These are phyloP conservation scores for Poteriospumella lacustris DNA, from an alignment of 108 stramenopile genomes.

Conservation along the genomic window DNA sequence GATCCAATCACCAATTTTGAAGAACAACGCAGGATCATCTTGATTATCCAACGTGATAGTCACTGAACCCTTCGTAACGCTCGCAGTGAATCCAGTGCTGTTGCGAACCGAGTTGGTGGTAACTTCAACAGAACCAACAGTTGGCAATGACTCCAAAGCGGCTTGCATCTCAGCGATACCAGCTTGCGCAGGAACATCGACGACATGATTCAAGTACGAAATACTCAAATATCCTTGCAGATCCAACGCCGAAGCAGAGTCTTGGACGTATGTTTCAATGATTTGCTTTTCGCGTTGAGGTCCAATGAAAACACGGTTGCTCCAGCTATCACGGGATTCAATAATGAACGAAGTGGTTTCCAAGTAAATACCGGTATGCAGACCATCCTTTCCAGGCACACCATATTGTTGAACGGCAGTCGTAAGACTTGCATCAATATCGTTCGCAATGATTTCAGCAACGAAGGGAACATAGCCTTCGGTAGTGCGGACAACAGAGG, in stretches of 20 bases:
- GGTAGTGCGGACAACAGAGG: neutral
- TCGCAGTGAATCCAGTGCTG: slow-evolving; percentile 37
- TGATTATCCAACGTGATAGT: slow-evolving; percentile 34
- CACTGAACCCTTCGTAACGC: slow-evolving; percentile 49
- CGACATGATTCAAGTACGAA: slow-evolving; percentile 43
- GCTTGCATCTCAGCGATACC: slow-evolving; percentile 34
- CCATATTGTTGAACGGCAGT: slow-evolving; percentile 52
- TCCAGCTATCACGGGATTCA: slow-evolving; percentile 56
- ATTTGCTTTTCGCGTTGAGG: slow-evolving; percentile 63
- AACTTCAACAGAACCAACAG: slow-evolving; percentile 39
- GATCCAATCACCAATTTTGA: slow-evolving; percentile 64
- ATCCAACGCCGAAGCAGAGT: neutral
- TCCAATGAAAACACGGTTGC: slow-evolving; percentile 52
- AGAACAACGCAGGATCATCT: slow-evolving; percentile 32
- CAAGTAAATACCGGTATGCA: slow-evolving; percentile 52
- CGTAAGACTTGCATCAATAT: slow-evolving; percentile 34
- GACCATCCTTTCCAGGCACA: slow-evolving; percentile 47
- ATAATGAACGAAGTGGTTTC: slow-evolving; percentile 50
- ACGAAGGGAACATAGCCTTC: slow-evolving; percentile 52
- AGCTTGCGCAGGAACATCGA: slow-evolving; percentile 24
- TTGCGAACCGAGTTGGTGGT: slow-evolving; percentile 5
- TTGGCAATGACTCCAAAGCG: slow-evolving; percentile 37
- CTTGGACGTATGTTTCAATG: slow-evolving; percentile 53
- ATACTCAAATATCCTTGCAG: slow-evolving; percentile 55
- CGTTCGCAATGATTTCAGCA: slow-evolving; percentile 46